phyloP scores from a whole-genome alignment of 2,329 filamentous ascomycete species.

The Fusarium avenaceum region DNA sequence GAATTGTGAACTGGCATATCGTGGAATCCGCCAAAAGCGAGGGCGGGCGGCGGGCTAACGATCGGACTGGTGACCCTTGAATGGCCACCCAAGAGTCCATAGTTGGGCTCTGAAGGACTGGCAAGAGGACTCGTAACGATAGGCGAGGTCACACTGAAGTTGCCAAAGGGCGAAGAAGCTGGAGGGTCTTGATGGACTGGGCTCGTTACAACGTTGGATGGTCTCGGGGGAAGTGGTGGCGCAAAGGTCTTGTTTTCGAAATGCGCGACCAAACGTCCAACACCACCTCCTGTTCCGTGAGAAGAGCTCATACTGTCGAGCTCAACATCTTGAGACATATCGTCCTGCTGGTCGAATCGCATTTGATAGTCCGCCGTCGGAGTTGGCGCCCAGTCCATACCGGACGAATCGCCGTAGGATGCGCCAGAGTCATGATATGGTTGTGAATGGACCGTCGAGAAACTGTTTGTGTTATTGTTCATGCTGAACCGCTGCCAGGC shows the following conservation, averaged over 20 bases:
- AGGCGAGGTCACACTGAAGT: slow-evolving; percentile 49
- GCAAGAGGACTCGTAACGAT: slow-evolving; percentile 52
- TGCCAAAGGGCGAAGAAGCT: slow-evolving; percentile 52
- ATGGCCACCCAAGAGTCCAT: slow-evolving; percentile 50
- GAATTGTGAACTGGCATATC: slow-evolving; percentile 51
- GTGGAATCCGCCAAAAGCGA: slow-evolving; percentile 53
- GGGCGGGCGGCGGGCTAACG: slow-evolving; percentile 48
- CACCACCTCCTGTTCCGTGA: slow-evolving; percentile 48
- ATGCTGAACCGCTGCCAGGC: slow-evolving; percentile 52
- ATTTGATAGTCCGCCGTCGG: slow-evolving; percentile 48
- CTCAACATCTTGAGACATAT: slow-evolving; percentile 47
- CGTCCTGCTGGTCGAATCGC: slow-evolving; percentile 47
- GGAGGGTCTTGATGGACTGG: slow-evolving; percentile 47
- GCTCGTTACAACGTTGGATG: slow-evolving; percentile 49
- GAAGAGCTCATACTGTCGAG: slow-evolving; percentile 46
- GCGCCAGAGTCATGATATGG: slow-evolving; percentile 46
- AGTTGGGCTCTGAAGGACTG: slow-evolving; percentile 52
- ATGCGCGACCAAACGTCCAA: slow-evolving; percentile 57
- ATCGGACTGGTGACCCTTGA: slow-evolving; percentile 53
- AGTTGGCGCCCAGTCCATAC: slow-evolving; percentile 58
- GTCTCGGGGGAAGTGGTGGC: slow-evolving; percentile 55
- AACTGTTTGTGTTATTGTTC: slow-evolving; percentile 37
- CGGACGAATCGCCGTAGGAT: slow-evolving; percentile 48
- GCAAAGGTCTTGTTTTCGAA: slow-evolving; percentile 58
- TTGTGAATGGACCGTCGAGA: slow-evolving; percentile 45